These are phyloP conservation scores for Malassezia globosa DNA, from an alignment of 1,284 basidiomycete species.

Conservation along the genomic window DNA sequence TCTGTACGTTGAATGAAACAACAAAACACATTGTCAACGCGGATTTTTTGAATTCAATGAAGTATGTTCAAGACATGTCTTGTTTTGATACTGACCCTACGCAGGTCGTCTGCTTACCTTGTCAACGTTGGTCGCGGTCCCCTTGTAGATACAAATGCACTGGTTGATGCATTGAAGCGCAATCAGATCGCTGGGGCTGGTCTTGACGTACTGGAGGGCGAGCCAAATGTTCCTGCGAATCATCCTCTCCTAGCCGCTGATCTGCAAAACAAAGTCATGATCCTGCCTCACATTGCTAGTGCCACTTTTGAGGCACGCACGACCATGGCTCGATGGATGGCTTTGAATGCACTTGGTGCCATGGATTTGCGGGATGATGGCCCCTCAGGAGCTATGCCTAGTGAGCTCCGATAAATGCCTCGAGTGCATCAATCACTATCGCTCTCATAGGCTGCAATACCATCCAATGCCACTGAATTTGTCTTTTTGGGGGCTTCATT, in stretches of 20 bases:
- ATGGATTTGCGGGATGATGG: constrained; percentile 23
- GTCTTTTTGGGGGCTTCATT: constrained; percentile 6
- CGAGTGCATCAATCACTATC: constrained; percentile 27
- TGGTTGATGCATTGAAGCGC: constrained; percentile 65
- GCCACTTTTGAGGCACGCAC: constrained; percentile 72
- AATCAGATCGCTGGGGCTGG: constrained; percentile 80
- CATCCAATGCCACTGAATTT: constrained; percentile 23
- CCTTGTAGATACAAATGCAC: constrained; percentile 69
- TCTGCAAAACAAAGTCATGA: constrained; percentile 54
- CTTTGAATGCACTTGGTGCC: constrained; percentile 29
- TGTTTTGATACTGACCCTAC: too few species aligned
- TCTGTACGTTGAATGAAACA: constrained; percentile 64
- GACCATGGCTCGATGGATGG: constrained; percentile 58
- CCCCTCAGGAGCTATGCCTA: constrained; percentile 20
- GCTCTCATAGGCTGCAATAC: constrained; percentile 36
- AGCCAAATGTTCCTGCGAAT: constrained; percentile 60
- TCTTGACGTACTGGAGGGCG: constrained; percentile 83
- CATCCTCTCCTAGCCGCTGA: constrained; percentile 60
- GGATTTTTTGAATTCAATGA: constrained; percentile 68
- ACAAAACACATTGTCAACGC: constrained; percentile 67
- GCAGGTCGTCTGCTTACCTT: constrained; percentile 24
- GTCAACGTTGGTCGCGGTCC: constrained; percentile 50
- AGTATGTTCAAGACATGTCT: constrained; percentile 50
- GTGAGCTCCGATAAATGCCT: constrained; percentile 20
- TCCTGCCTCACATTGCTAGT: constrained; percentile 81